These are phyloP conservation scores for Lathyrus oleraceus DNA, from an alignment of 306 rosid genomes.

Conservation along the genomic window DNA sequence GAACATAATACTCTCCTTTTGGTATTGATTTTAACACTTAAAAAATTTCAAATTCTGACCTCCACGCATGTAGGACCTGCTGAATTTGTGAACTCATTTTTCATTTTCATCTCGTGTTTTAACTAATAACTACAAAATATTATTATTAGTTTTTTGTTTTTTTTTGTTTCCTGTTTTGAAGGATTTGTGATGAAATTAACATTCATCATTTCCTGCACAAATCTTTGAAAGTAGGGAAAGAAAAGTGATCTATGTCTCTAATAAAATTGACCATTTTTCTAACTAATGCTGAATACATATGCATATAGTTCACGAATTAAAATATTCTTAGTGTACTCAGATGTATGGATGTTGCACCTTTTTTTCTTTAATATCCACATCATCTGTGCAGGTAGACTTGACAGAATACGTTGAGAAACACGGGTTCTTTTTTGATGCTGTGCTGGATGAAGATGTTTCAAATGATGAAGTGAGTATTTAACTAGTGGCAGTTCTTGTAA, in stretches of 20 bases:
- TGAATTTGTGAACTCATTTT: conserved; percentile 4
- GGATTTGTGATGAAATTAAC: neutral
- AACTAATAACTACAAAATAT: neutral
- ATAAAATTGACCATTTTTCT: conserved; percentile 28
- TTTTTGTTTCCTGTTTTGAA: neutral
- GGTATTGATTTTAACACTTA: conserved; percentile 8
- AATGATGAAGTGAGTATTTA: conserved; percentile 64
- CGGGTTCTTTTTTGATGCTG: conserved; percentile 78
- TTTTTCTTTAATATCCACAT: conserved; percentile 35
- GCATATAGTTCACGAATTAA: conserved; percentile 5
- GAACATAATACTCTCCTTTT: conserved; percentile 1
- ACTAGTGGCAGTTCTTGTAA: conserved; percentile 25
- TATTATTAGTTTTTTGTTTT: neutral
- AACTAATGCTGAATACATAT: neutral
- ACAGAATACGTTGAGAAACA: conserved; percentile 75
- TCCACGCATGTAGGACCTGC: neutral
- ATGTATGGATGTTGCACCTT: neutral
- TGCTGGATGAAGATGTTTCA: conserved; percentile 75
- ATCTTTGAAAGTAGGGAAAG: conserved; percentile 1
- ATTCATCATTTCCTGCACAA: neutral
- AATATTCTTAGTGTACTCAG: conserved; percentile 16
- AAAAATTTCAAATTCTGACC: neutral
- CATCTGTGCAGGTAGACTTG: conserved; percentile 67
- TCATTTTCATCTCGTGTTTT: neutral
- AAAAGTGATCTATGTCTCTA: conserved; percentile 23